These are phyloP conservation scores for Platismatia glauca DNA, from an alignment of 495 filamentous ascomycete species.

Conservation along the genomic window DNA sequence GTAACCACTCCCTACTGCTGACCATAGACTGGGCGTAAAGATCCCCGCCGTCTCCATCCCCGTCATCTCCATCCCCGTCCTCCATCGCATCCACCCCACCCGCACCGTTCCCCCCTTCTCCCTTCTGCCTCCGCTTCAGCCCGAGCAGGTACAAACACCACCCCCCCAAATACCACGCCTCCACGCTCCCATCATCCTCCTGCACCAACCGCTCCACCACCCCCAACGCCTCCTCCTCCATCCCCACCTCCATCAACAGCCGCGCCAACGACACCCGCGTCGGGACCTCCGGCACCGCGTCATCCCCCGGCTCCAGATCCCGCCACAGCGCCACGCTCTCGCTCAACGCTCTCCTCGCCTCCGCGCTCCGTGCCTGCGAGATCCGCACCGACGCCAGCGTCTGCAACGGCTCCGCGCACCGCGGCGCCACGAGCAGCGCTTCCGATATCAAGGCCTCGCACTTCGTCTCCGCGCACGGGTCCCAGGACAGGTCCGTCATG, in stretches of 20 bases:
- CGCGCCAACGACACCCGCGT: constrained; percentile 73
- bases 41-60: constrained; percentile 21
- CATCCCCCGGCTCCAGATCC: constrained; percentile 47
- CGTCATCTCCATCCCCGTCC: constrained; percentile 26
- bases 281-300: constrained; percentile 68
- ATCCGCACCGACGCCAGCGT: constrained; percentile 90
- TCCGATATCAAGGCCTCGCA: constrained; percentile 84
- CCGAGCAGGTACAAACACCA: constrained; percentile 79
- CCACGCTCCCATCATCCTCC: constrained; percentile 88
- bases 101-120: constrained; percentile 7
- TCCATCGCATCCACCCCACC: constrained; percentile 17
- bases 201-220: constrained; percentile 73
- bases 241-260: constrained; percentile 78
- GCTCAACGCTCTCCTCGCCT: constrained; percentile 68
- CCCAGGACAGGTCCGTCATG: constrained; percentile 96
- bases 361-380: constrained; percentile 66
- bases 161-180: constrained; percentile 94
- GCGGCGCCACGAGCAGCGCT: constrained; percentile 66
- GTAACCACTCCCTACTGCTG: constrained; percentile 46
- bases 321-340: constrained; percentile 70
- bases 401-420: constrained; percentile 75
- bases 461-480: constrained; percentile 72
- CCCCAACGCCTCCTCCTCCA: constrained; percentile 75
- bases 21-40: constrained; percentile 33
- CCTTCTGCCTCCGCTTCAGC: constrained; percentile 41